A percentile compares a stretch with the other conserved stretches of the same genome.
These are phyloP conservation scores for Uronychia setigera DNA, from an alignment of 73 alveolate species.

Conservation along the genomic window DNA sequence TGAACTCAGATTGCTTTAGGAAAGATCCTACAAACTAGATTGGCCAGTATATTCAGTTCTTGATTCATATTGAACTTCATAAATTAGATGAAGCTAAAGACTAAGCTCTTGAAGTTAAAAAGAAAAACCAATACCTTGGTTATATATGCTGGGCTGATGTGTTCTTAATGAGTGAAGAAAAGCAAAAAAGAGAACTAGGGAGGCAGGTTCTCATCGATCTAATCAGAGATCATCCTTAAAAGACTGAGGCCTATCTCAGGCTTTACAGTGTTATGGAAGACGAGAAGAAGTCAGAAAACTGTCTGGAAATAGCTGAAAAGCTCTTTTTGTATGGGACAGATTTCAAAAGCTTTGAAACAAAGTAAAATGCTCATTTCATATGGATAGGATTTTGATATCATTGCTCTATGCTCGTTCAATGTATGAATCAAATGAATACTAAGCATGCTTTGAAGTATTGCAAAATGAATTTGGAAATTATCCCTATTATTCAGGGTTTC, in stretches of 20 bases:
- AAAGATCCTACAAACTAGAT: background rate
- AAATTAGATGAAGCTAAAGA: constrained; percentile 19
- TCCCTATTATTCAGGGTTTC: constrained; percentile 14
- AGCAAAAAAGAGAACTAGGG: constrained; percentile 34
- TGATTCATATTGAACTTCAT: background rate
- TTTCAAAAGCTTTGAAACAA: background rate
- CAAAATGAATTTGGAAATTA: constrained; percentile 7
- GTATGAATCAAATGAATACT: background rate
- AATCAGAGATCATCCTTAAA: constrained; percentile 25
- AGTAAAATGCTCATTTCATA: background rate
- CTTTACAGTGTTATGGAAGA: constrained; percentile 2
- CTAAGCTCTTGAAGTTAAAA: constrained; percentile 46
- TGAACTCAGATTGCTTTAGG: background rate
- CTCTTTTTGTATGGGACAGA: constrained; percentile 7
- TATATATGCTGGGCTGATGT: constrained; percentile 67
- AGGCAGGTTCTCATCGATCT: constrained; percentile 48
- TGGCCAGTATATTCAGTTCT: background rate
- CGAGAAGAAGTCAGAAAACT: background rate
- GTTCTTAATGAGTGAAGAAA: constrained; percentile 14
- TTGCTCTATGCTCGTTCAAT: background rate
- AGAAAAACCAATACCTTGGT: constrained; percentile 41
- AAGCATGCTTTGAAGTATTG: constrained; percentile 18
- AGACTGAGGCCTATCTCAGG: constrained; percentile 65
- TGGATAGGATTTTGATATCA: background rate
- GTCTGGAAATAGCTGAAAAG: constrained; percentile 6